phyloP scores from a whole-genome alignment of 768 basidiomycete species.

The Lentinula sp. region DNA sequence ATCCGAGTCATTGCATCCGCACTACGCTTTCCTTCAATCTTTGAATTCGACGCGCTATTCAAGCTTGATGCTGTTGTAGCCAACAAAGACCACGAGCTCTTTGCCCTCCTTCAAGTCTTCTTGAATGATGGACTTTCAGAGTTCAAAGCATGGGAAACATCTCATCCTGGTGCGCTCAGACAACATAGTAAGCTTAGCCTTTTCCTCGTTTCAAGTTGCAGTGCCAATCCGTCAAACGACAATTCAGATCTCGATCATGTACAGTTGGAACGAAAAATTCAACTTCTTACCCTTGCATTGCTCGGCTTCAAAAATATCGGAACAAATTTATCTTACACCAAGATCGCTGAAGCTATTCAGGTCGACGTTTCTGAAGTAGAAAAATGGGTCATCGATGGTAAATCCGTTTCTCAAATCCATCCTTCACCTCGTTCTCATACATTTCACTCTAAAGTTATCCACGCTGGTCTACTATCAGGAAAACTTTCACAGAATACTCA shows the following conservation, averaged over 20 bases:
- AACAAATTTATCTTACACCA: conserved; percentile 63
- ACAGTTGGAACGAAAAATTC: conserved; percentile 73
- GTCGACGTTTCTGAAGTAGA: conserved; percentile 66
- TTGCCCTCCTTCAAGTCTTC: conserved; percentile 72
- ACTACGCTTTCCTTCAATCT: conserved; percentile 57
- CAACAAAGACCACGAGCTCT: conserved; percentile 64
- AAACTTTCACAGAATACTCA: conserved; percentile 81
- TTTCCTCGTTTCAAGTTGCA: background rate
- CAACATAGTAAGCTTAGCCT: conserved; percentile 46
- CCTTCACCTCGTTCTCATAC: background rate
- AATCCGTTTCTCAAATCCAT: conserved; percentile 10
- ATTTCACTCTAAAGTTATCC: conserved; percentile 53
- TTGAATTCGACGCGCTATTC: conserved; percentile 80
- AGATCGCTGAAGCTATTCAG: conserved; percentile 61
- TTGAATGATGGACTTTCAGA: conserved; percentile 57
- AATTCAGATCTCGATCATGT: conserved; percentile 45
- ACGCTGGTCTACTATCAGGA: conserved; percentile 69
- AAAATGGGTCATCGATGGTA: conserved; percentile 85
- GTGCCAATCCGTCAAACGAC: too few species aligned
- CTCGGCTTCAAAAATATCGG: conserved; percentile 76
- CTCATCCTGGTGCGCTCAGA: conserved; percentile 41
- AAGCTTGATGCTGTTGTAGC: conserved; percentile 67
- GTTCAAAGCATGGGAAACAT: conserved; percentile 53
- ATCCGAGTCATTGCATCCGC: conserved; percentile 57
- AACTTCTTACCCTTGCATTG: conserved; percentile 68